phyloP scores from a whole-genome alignment of 352 stramenopile species.

The Phytophthora idaei region DNA sequence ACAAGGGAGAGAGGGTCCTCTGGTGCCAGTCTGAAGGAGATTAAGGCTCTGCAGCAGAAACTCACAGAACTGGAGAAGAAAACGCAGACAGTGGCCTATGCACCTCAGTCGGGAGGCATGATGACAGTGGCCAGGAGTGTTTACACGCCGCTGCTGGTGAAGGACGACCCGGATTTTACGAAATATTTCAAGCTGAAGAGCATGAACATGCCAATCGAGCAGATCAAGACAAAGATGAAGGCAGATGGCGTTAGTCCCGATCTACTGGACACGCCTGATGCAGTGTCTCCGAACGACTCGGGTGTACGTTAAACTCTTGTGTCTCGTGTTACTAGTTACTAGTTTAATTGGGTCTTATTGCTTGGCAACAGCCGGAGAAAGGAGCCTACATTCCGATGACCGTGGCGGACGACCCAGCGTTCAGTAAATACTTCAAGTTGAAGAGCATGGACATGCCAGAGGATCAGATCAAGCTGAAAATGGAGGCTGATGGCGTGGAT shows the following conservation, averaged over 20 bases:
- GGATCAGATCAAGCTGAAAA: slow-evolving; percentile 88
- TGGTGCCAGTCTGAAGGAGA: slow-evolving; percentile 68
- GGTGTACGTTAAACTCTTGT: slow-evolving; percentile 49
- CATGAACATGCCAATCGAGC: slow-evolving; percentile 77
- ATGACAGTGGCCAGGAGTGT: slow-evolving; percentile 29
- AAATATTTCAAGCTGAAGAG: slow-evolving; percentile 89
- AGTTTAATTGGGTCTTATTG: neutral
- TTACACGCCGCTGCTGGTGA: slow-evolving; percentile 70
- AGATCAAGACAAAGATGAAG: slow-evolving; percentile 86
- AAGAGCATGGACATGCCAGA: slow-evolving; percentile 83
- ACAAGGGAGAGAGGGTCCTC: slow-evolving; percentile 40
- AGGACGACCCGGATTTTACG: slow-evolving; percentile 68
- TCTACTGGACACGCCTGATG: slow-evolving; percentile 74
- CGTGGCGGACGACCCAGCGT: slow-evolving; percentile 75
- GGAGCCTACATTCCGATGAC: slow-evolving; percentile 73
- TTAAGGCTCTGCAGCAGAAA: slow-evolving; percentile 79
- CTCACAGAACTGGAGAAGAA: slow-evolving; percentile 77
- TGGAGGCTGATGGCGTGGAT: slow-evolving; percentile 81
- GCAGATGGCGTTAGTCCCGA: slow-evolving; percentile 62
- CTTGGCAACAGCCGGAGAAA: slow-evolving; percentile 51
- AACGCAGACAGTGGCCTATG: slow-evolving; percentile 59
- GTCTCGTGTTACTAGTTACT: slow-evolving; percentile 1
- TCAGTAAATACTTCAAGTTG: slow-evolving; percentile 90
- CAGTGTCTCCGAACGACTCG: slow-evolving; percentile 75
- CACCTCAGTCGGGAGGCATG: slow-evolving; percentile 21